Evolutionary conservation across 192 early-diverging fungal species (phyloP).

Genomic region (Jimgerdemannia flammicorona): DNA sequence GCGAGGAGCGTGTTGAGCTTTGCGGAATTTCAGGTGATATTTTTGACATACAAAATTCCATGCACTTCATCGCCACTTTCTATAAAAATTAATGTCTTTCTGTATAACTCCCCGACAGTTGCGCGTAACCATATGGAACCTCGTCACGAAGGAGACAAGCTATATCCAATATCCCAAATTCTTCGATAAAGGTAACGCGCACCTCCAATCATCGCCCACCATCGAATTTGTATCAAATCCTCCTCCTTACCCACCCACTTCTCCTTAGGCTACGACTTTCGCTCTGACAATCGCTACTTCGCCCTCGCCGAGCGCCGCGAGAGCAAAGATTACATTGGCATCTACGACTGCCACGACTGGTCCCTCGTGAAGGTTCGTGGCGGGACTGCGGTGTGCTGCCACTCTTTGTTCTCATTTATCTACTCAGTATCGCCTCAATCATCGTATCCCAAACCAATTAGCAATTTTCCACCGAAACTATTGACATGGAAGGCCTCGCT

Average conservation of each 20-base stretch:
- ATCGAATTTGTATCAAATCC: not conserved
- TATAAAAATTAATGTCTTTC: no score
- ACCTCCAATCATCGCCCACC: no score
- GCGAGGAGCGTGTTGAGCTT: slow-evolving; percentile 45
- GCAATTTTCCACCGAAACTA: slow-evolving; percentile 66
- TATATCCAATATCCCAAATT: slow-evolving; percentile 73
- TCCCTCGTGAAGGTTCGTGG: slow-evolving; percentile 51
- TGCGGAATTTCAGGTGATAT: slow-evolving; percentile 49
- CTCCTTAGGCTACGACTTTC: slow-evolving; percentile 18
- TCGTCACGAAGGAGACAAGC: slow-evolving; percentile 44
- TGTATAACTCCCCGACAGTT: slow-evolving; percentile 42
- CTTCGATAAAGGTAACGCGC: slow-evolving; percentile 51
- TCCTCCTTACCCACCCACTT: not conserved
- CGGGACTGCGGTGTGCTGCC: not conserved
- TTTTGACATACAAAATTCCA: no score
- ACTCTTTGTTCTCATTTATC: not conserved
- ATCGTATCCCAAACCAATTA: no score
- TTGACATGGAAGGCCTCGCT: slow-evolving; percentile 67
- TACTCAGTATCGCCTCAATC: no score
- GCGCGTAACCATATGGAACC: slow-evolving; percentile 64
- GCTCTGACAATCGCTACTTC: slow-evolving; percentile 60
- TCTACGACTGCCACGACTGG: slow-evolving; percentile 69
- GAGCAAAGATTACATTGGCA: slow-evolving; percentile 57
- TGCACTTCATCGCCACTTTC: no score
- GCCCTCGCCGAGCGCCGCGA: slow-evolving; percentile 55